A percentile compares a stretch with the other conserved stretches of the same genome.
phyloP scores from a whole-genome alignment of 495 filamentous ascomycete species.

The Penicillium salamii region DNA sequence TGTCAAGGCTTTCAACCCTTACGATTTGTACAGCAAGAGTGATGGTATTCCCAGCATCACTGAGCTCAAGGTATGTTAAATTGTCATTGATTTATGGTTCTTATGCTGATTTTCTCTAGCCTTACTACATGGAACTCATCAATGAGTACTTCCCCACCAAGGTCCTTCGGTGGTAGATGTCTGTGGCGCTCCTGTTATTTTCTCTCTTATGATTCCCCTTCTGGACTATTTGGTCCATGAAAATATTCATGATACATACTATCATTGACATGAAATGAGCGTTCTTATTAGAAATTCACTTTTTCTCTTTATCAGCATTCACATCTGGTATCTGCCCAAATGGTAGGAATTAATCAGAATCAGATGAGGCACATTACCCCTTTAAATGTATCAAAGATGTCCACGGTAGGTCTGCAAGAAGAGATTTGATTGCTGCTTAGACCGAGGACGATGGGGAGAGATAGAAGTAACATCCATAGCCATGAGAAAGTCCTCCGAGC shows the following conservation, averaged over 20 bases:
- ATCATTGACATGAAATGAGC: conserved; percentile 1
- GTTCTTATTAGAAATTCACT: neutral
- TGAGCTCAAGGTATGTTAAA: conserved; percentile 39
- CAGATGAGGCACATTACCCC: too few relatives aligned
- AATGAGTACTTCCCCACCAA: conserved; percentile 79
- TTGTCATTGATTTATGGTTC: neutral
- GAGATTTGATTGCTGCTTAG: too few relatives aligned
- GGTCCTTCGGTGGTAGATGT: conserved; percentile 71
- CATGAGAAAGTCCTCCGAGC: too few relatives aligned
- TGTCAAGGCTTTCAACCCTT: conserved; percentile 84
- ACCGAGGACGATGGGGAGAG: too few relatives aligned
- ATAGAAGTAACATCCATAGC: too few relatives aligned
- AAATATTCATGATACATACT: neutral
- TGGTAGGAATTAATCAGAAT: too few relatives aligned
- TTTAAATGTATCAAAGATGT: too few relatives aligned
- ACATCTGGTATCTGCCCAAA: too few relatives aligned
- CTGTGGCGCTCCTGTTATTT: neutral
- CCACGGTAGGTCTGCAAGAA: too few relatives aligned
- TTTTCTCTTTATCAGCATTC: too few relatives aligned
- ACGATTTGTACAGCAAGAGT: conserved; percentile 90
- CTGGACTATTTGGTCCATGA: neutral
- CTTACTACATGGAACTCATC: conserved; percentile 81
- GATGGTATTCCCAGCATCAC: conserved; percentile 73
- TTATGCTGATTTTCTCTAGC: conserved; percentile 25
- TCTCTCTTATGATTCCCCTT: conserved; percentile 16